Evolutionary conservation across 306 rosid genomes (phyloP), one percentile per base, ranked within the genome.

Genomic region (Boehmeria nivea): DNA sequence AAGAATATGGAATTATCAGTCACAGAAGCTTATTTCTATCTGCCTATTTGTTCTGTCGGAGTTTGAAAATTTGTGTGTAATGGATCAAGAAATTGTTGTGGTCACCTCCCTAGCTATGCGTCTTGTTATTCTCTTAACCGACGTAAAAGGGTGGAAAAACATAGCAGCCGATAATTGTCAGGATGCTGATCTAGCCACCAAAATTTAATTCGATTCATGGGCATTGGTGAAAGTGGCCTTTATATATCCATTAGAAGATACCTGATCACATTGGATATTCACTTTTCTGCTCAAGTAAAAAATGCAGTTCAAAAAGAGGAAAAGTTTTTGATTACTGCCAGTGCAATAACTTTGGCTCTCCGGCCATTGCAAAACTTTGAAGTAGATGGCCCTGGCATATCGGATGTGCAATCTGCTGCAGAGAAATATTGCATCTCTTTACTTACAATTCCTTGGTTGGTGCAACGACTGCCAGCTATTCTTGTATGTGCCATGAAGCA

Each of bases 401-500:
- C 57, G 70, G 88, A 75, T 64, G 68, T 64, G 63, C 73, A 78
- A 71, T 46, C 63, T 62, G 77, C 73, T 72, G 76, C 95, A 31
- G 79, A 75, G 72, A 86, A 76, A 63, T 91, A 74, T 75, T 70
- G 74, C 60, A 49, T 73, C 42, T 65, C 63, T 70, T 20, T 91
- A 56, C 78, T 84, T 55, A 80, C 95, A 28, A 77, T 91, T 80
- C 98, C 98, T 53, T 72, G 78, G 78, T 83, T 91, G 42, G 76
- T 62, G 72, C 81, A 84, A 67, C 77, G 74, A 66, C 66, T 91
- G 58, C 98, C 98, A 17, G 52, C 80, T 64, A 61, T 91, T 71
- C 91, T 91, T 56, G 65, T 71, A 66, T 83, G 95, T 37, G 96
- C 95, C 63, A 55, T 91, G 70, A 91, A 82, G 81, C 98, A 91